Percentiles rank a stretch among this genome's conserved stretches.
Evolutionary conservation across 1,284 basidiomycete genomes (phyloP).

Genomic region (Anthracocystis walkeri): DNA sequence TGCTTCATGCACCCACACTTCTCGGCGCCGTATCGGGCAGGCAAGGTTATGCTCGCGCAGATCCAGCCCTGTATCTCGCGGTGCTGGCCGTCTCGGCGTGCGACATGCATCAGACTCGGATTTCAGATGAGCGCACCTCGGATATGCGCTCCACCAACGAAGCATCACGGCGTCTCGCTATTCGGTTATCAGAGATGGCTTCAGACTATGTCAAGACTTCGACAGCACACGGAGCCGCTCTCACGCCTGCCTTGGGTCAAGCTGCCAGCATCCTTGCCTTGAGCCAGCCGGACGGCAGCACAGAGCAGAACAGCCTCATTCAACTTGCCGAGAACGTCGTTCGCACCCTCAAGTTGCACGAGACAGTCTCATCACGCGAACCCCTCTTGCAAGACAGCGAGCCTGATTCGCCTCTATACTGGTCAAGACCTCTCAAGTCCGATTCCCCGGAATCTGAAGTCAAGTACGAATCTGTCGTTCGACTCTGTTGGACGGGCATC

Average conservation of each 20-base stretch:
- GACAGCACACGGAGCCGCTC: conserved; percentile 20
- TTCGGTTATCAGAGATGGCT: conserved; percentile 33
- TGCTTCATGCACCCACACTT: conserved; percentile 49
- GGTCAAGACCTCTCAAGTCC: conserved; percentile 40
- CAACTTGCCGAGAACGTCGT: conserved; percentile 44
- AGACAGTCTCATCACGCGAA: conserved; percentile 34
- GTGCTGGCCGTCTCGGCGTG: conserved; percentile 50
- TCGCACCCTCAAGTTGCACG: conserved; percentile 29
- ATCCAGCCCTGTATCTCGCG: conserved; percentile 49
- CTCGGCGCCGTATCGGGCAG: conserved; percentile 29
- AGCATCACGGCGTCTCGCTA: conserved; percentile 29
- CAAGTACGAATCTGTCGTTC: conserved; percentile 54
- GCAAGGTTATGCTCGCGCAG: conserved; percentile 23
- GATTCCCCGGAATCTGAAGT: conserved; percentile 45
- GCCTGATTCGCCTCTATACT: conserved; percentile 46
- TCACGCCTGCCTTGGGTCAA: conserved; percentile 41
- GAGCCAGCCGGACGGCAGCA: conserved; percentile 46
- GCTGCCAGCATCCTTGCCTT: conserved; percentile 52
- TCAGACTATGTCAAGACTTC: conserved; percentile 39
- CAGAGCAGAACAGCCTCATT: conserved; percentile 36
- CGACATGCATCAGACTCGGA: conserved; percentile 45
- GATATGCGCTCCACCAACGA: conserved; percentile 45
- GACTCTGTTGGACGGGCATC: conserved; percentile 47
- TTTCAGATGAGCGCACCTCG: conserved; percentile 37
- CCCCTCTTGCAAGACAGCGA: conserved; percentile 39